These are phyloP conservation scores for Rhodotorula kratochvilovae DNA, from an alignment of 768 basidiomycete species.

Conservation along the genomic window DNA sequence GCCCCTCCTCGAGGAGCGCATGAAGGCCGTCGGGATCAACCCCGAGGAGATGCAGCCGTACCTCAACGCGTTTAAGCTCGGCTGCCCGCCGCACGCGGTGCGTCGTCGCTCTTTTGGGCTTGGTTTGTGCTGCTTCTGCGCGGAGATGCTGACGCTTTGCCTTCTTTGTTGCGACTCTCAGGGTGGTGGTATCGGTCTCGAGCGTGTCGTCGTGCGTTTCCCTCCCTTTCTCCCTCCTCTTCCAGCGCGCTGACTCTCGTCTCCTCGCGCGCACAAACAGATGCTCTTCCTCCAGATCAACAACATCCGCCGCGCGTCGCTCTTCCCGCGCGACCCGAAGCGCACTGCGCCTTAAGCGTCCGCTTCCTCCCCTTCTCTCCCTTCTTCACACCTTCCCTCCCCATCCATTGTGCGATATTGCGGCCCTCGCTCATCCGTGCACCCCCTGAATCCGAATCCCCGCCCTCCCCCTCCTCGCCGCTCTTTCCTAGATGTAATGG, in stretches of 20 bases:
- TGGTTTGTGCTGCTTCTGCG: too few species aligned
- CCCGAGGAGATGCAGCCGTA: slow-evolving; percentile 84
- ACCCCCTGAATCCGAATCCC: background rate
- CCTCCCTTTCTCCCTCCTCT: background rate
- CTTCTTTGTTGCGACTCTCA: background rate
- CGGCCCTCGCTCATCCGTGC: background rate
- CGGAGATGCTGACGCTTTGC: background rate
- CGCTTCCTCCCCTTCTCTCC: background rate
- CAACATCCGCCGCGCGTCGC: slow-evolving; percentile 84
- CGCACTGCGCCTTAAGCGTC: slow-evolving; percentile 68
- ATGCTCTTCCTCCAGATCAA: slow-evolving; percentile 97
- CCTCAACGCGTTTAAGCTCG: slow-evolving; percentile 88
- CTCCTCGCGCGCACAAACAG: background rate
- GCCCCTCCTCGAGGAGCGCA: slow-evolving; percentile 69
- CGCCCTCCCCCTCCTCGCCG: background rate
- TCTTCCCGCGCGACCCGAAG: slow-evolving; percentile 98
- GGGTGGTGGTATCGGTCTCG: slow-evolving; percentile 39
- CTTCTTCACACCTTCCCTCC: background rate
- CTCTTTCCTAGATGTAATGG: background rate
- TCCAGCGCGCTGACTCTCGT: background rate
- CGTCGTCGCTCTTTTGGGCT: slow-evolving; percentile 24
- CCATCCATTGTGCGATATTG: slow-evolving; percentile 29
- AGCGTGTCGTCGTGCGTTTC: slow-evolving; percentile 55
- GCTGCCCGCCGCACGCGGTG: slow-evolving; percentile 89
- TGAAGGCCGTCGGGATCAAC: slow-evolving; percentile 81